Evolutionary conservation across 2,329 filamentous ascomycete species (phyloP).

Genomic region (Monilinia laxa): DNA sequence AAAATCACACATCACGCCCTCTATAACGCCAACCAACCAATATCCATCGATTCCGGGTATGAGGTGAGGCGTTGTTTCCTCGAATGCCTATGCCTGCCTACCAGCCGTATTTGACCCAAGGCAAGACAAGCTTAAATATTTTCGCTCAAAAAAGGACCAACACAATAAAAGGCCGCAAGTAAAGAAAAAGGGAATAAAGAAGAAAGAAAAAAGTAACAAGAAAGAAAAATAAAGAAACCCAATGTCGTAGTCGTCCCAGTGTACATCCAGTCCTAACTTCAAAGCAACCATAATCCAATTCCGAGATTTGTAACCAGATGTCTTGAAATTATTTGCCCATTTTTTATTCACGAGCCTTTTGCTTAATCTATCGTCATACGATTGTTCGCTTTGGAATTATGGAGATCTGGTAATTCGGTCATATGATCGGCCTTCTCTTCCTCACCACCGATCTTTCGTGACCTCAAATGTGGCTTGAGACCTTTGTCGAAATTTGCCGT

Average conservation of each 20-base stretch:
- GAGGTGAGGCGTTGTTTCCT: constrained; percentile 18
- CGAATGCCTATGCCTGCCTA: constrained; percentile 10
- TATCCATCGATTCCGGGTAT: constrained; percentile 22
- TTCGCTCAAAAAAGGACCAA: constrained; percentile 16
- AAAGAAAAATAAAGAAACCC: constrained; percentile 13
- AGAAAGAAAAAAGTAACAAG: constrained; percentile 11
- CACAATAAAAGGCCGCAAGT: neutral
- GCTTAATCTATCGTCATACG: constrained; percentile 51
- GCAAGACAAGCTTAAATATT: constrained; percentile 12
- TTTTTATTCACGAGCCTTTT: constrained; percentile 9
- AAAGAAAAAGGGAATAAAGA: neutral
- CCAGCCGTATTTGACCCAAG: constrained; percentile 10
- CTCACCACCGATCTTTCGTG: constrained; percentile 49
- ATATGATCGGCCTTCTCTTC: constrained; percentile 53
- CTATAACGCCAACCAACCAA: constrained; percentile 14
- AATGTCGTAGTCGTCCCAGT: constrained; percentile 14
- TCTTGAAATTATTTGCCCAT: constrained; percentile 2
- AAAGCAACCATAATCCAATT: constrained; percentile 3
- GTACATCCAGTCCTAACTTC: neutral
- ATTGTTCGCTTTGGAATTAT: constrained; percentile 43
- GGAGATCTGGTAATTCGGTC: constrained; percentile 47
- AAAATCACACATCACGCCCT: constrained; percentile 15
- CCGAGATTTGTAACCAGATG: constrained; percentile 3
- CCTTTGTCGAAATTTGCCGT: constrained; percentile 88
- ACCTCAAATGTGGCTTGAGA: constrained; percentile 79